Evolutionary conservation across 179 eudicot species (phyloP).

Genomic region (Amaranthus tricolor): DNA sequence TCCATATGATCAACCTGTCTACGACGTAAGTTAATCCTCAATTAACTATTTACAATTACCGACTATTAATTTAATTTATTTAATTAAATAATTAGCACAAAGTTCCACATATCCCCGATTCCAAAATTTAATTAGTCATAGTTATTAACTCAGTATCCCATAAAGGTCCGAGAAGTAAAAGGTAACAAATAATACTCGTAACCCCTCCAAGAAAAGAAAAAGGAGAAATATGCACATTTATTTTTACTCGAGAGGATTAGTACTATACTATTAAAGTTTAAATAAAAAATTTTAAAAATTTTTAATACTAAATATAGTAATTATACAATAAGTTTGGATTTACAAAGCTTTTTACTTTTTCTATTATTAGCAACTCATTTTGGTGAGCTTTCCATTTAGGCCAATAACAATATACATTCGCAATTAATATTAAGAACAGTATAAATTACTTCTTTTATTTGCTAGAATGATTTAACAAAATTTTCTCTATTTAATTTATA

Average conservation of each 20-base stretch:
- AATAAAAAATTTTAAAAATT: neutral
- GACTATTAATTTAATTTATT: neutral
- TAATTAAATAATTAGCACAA: neutral
- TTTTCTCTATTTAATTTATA: too few relatives aligned
- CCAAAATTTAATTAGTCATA: too few relatives aligned
- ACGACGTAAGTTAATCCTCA: conserved; percentile 45
- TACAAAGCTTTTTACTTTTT: neutral
- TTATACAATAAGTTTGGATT: neutral
- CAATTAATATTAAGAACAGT: neutral
- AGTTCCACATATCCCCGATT: neutral
- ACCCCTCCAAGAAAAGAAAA: too few relatives aligned
- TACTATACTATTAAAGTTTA: neutral
- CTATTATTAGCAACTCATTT: neutral
- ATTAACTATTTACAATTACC: neutral
- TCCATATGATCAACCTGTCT: conserved; percentile 47
- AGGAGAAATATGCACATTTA: too few relatives aligned
- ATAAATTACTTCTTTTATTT: neutral
- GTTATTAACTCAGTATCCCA: too few relatives aligned
- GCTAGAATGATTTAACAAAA: too few relatives aligned
- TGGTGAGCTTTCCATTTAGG: too few relatives aligned
- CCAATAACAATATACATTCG: too few relatives aligned
- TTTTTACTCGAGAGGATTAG: too few relatives aligned
- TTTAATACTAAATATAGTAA: neutral
- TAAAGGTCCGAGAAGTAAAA: too few relatives aligned
- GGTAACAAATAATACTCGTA: too few relatives aligned